Conservation (phyloP, 73 alveolate genomes). For the Paramecium primaurelia region DNA sequence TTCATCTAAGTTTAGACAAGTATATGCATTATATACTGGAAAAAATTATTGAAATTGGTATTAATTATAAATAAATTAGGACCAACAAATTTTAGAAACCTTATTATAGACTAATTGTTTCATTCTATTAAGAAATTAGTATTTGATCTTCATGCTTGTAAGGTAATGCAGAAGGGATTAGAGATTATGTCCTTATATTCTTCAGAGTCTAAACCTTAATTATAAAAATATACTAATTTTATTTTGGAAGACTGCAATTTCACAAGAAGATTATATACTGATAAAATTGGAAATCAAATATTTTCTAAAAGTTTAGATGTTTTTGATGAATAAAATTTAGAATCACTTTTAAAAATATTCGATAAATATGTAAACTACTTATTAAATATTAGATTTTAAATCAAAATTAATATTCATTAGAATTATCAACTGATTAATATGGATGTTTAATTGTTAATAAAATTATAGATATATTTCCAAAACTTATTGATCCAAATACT, state of each 20-base stretch:
- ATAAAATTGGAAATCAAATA: conserved; percentile 13
- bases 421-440: conserved; percentile 55
- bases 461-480: conserved; percentile 37
- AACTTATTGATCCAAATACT: background rate
- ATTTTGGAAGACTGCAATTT: background rate
- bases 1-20: conserved; percentile 32
- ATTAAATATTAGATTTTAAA: background rate
- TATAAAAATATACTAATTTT: background rate
- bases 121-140: background rate
- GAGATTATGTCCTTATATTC: conserved; percentile 2
- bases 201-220: background rate
- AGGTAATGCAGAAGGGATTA: conserved; percentile 32
- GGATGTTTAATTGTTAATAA: conserved; percentile 53
- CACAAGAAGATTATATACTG: background rate
- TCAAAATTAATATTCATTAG: background rate
- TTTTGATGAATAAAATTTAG: background rate
- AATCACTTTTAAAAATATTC: background rate
- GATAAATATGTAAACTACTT: background rate
- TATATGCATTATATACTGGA: conserved; percentile 54
- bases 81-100: background rate
- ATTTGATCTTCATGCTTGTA: conserved; percentile 20
- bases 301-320: background rate
- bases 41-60: conserved; percentile 45
- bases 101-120: background rate
- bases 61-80: background rate